A percentile compares a stretch with the other conserved stretches of the same genome.
Conservation (phyloP, 805 yeast species). For the Candida easanensis region DNA sequence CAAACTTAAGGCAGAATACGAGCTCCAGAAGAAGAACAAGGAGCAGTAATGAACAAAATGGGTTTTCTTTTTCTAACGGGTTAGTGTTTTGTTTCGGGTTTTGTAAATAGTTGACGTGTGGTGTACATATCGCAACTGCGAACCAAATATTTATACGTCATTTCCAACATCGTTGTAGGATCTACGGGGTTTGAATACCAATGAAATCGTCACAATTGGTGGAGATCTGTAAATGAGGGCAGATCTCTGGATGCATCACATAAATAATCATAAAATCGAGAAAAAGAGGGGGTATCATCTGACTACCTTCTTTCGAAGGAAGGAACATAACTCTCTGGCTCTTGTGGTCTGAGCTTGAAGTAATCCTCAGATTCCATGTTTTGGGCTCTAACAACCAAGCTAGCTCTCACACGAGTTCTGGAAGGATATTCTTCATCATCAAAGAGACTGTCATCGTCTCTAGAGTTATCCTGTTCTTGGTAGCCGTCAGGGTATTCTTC, state of each 20-base stretch:
- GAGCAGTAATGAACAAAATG: no score
- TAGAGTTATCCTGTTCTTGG: background rate
- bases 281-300: no score
- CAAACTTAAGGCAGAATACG: conserved; percentile 70
- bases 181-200: no score
- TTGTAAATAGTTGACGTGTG: conserved; percentile 10
- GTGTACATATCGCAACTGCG: background rate
- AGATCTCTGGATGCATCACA: background rate
- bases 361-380: conserved; percentile 27
- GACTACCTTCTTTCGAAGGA: background rate
- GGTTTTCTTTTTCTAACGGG: background rate
- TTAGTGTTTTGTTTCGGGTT: background rate
- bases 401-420: conserved; percentile 17
- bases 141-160: background rate
- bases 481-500: conserved; percentile 1
- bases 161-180: no score
- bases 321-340: conserved; percentile 3
- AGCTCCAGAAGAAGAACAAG: conserved; percentile 32
- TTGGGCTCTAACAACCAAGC: conserved; percentile 20
- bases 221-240: no score
- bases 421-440: conserved; percentile 4
- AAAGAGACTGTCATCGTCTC: conserved; percentile 6
- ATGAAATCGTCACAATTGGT: background rate
- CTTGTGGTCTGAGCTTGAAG: conserved; percentile 10
- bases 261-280: background rate